Conservation (phyloP, 1,284 basidiomycete species). For the Tilletia indica region DNA sequence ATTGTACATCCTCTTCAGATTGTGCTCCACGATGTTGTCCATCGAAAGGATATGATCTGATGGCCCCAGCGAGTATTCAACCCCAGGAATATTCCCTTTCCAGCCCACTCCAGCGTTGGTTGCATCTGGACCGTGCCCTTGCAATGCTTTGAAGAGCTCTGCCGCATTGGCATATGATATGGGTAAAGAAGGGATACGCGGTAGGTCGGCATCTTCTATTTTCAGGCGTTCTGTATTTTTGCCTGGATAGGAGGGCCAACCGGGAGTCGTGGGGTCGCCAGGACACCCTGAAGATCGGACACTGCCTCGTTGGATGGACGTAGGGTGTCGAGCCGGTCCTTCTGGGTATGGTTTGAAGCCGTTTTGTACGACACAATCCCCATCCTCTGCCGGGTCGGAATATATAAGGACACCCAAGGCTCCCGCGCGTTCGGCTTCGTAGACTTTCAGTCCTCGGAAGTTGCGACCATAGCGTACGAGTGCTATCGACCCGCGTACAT, state of each 20-base stretch:
- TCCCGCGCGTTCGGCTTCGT: slow-evolving; percentile 81
- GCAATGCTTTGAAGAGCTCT: slow-evolving; percentile 57
- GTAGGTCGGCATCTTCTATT: slow-evolving; percentile 64
- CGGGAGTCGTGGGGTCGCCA: slow-evolving; percentile 80
- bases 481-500: slow-evolving; percentile 78
- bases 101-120: slow-evolving; percentile 65
- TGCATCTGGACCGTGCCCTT: slow-evolving; percentile 58
- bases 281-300: slow-evolving; percentile 81
- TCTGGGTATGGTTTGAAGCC: slow-evolving; percentile 65
- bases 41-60: slow-evolving; percentile 27
- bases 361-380: slow-evolving; percentile 73
- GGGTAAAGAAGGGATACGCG: slow-evolving; percentile 75
- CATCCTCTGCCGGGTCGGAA: slow-evolving; percentile 84
- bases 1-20: slow-evolving; percentile 64
- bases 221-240: slow-evolving; percentile 70
- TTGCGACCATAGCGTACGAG: slow-evolving; percentile 75
- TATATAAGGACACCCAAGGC: slow-evolving; percentile 69
- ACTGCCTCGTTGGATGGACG: slow-evolving; percentile 67
- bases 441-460: slow-evolving; percentile 80
- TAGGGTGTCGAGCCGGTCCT: slow-evolving; percentile 82
- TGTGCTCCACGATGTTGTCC: slow-evolving; percentile 38
- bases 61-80: slow-evolving; percentile 62
- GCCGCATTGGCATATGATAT: slow-evolving; percentile 61
- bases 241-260: slow-evolving; percentile 71
- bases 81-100: slow-evolving; percentile 60